phyloP scores from a whole-genome alignment of 352 stramenopile genomes.

The Plasmopara muralis region DNA sequence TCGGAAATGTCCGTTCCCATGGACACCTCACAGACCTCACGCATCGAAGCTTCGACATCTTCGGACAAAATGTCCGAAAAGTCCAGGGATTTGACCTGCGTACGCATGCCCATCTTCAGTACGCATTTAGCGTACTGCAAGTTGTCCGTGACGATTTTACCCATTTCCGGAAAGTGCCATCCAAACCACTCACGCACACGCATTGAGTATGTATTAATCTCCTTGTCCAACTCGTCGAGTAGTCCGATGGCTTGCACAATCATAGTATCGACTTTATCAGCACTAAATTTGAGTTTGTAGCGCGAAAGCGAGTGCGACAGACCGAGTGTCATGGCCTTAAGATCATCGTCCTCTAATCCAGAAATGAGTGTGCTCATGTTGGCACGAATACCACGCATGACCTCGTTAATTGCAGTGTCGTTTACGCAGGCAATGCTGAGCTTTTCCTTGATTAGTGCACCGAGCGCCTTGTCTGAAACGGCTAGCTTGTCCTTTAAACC shows the following conservation, averaged over 20 bases:
- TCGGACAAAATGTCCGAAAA: conserved; percentile 85
- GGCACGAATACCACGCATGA: conserved; percentile 95
- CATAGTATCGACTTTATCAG: conserved; percentile 99
- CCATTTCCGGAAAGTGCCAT: conserved; percentile 96
- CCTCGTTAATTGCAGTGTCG: conserved; percentile 90
- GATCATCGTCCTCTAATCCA: conserved; percentile 84
- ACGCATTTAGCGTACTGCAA: conserved; percentile 98
- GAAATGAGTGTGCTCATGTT: conserved; percentile 95
- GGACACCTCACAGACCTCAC: conserved; percentile 96
- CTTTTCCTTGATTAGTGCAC: conserved; percentile 97
- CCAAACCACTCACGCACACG: conserved; percentile 99
- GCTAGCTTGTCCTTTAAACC: conserved; percentile 93
- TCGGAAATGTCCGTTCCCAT: conserved; percentile 99
- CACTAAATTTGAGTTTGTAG: conserved; percentile 99
- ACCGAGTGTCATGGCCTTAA: conserved; percentile 97
- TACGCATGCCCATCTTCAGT: conserved; percentile 91
- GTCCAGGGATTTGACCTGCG: conserved; percentile 91
- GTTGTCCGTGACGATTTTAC: conserved; percentile 98
- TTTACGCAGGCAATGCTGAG: conserved; percentile 91
- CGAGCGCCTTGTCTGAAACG: conserved; percentile 96
- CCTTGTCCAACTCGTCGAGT: conserved; percentile 99
- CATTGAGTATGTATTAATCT: conserved; percentile 99
- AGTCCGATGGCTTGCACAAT: conserved; percentile 99
- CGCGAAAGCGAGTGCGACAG: conserved; percentile 97
- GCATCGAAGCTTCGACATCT: conserved; percentile 92